Evolutionary conservation across 306 rosid species (phyloP).

Genomic region (Rubus idaeus): DNA sequence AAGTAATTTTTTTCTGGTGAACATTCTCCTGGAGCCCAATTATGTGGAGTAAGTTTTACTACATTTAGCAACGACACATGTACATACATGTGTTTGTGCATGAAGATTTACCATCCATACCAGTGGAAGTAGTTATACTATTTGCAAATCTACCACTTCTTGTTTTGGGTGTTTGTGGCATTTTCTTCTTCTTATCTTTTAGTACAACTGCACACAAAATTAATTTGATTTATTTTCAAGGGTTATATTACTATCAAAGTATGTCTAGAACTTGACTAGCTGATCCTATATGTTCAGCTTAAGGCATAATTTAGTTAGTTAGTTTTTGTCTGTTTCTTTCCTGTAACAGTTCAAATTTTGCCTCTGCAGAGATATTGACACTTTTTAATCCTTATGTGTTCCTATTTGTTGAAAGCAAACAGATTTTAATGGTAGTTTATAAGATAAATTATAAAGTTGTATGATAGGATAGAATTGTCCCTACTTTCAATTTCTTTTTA

Average conservation of each 20-base stretch:
- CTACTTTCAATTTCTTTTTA: constrained; percentile 3
- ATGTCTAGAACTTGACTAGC: not conserved
- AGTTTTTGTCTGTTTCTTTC: not conserved
- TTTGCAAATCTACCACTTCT: too few species aligned
- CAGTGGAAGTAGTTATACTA: too few species aligned
- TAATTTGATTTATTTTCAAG: constrained; percentile 2
- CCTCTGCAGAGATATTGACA: not conserved
- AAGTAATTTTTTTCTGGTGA: not conserved
- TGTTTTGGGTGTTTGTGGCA: constrained; percentile 1
- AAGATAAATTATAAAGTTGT: not conserved
- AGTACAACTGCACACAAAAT: not conserved
- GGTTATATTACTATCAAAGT: not conserved
- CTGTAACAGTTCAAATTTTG: not conserved
- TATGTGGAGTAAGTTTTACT: not conserved
- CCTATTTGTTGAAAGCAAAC: not conserved
- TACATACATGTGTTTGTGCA: not conserved
- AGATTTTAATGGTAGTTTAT: not conserved
- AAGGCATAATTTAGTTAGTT: not conserved
- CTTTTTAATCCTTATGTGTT: not conserved
- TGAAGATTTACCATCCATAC: not conserved
- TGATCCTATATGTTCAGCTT: not conserved
- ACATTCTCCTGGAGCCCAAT: not conserved
- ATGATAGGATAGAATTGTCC: not conserved
- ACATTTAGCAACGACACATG: not conserved
- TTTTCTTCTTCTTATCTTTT: not conserved